A percentile compares a stretch with the other conserved stretches of the same genome.
Conservation (phyloP, 495 filamentous ascomycete genomes). For the Penicillium paxilli region DNA sequence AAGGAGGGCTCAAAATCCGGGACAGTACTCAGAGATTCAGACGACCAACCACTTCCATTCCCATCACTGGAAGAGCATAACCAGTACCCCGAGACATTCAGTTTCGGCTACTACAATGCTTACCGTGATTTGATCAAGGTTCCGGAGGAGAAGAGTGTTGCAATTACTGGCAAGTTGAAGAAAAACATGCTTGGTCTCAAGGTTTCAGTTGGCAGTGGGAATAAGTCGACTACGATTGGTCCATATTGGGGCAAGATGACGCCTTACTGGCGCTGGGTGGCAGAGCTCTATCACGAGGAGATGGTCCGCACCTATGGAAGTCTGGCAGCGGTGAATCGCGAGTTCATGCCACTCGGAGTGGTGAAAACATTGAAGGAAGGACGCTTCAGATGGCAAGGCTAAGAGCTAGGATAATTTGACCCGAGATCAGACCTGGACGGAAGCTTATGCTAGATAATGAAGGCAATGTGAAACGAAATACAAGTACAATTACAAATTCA, state of each 20-base stretch:
- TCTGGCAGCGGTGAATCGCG: slow-evolving; percentile 60
- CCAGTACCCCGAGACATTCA: slow-evolving; percentile 50
- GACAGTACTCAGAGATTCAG: slow-evolving; percentile 8
- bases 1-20: slow-evolving; percentile 17
- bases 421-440: too few relatives aligned
- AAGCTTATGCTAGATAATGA: too few relatives aligned
- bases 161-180: slow-evolving; percentile 25
- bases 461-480: too few relatives aligned
- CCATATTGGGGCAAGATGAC: slow-evolving; percentile 43
- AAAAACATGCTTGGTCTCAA: slow-evolving; percentile 26
- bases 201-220: background rate
- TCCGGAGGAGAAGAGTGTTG: slow-evolving; percentile 37
- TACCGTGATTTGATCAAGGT: slow-evolving; percentile 39
- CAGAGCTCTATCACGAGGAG: slow-evolving; percentile 57
- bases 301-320: slow-evolving; percentile 61
- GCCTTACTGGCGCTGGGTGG: slow-evolving; percentile 64
- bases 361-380: slow-evolving; percentile 61
- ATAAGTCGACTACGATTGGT: slow-evolving; percentile 24
- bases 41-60: slow-evolving; percentile 37
- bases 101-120: slow-evolving; percentile 25
- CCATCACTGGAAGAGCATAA: slow-evolving; percentile 56
- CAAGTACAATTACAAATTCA: too few relatives aligned
- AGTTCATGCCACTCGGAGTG: slow-evolving; percentile 64
- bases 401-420: slow-evolving; percentile 8
- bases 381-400: slow-evolving; percentile 60